Percentiles rank a stretch among this genome's conserved stretches.
Conservation (phyloP, 208 protist genomes). For the Naegleria fowleri region DNA sequence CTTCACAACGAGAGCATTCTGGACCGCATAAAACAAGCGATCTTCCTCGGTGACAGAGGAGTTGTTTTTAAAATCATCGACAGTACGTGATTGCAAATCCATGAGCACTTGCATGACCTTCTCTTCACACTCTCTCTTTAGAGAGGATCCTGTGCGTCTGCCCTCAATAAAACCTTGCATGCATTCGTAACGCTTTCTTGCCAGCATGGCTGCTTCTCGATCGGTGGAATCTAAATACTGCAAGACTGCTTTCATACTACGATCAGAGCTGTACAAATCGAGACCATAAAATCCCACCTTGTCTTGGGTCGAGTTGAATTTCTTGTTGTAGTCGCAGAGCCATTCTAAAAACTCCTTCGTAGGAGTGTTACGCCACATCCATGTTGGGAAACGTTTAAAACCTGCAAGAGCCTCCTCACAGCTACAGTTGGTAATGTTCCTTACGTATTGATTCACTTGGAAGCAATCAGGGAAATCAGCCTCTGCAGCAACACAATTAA, state of each 20-base stretch:
- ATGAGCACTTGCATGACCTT: not conserved
- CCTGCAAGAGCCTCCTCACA: constrained; percentile 7
- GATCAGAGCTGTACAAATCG: constrained; percentile 33
- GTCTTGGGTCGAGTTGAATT: not conserved
- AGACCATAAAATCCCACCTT: constrained; percentile 39
- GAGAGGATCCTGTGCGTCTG: too few species aligned
- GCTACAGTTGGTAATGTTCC: not conserved
- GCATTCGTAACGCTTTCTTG: not conserved
- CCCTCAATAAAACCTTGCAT: not conserved
- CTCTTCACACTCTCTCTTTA: not conserved
- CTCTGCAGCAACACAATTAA: constrained; percentile 30
- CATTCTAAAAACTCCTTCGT: constrained; percentile 34
- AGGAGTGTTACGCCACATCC: constrained; percentile 39
- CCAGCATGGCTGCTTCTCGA: not conserved
- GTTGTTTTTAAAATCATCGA: not conserved
- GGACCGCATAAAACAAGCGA: not conserved
- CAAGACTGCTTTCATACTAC: constrained; percentile 30
- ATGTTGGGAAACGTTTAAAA: constrained; percentile 37
- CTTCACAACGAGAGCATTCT: constrained; percentile 2
- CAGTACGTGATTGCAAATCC: not conserved
- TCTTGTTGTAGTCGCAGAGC: constrained; percentile 30
- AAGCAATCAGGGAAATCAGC: constrained; percentile 36
- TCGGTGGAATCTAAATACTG: constrained; percentile 34
- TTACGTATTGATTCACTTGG: constrained; percentile 15
- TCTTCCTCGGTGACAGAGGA: not conserved